These are phyloP conservation scores for Pezicula rhizophila DNA, from an alignment of 2,329 filamentous ascomycete species.

Conservation along the genomic window DNA sequence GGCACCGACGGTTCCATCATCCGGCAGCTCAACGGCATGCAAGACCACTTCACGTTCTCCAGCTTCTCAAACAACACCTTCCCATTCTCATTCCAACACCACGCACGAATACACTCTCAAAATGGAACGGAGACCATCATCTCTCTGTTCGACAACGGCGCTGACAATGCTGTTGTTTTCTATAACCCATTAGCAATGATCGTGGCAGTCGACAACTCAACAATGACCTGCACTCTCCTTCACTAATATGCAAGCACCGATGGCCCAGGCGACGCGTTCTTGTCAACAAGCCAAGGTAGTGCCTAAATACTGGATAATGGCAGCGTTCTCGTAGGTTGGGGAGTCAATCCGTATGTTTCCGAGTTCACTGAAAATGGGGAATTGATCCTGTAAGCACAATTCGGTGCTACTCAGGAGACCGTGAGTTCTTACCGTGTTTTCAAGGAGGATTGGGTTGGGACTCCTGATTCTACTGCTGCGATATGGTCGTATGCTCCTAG, in stretches of 20 bases:
- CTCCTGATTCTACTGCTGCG: conserved; percentile 11
- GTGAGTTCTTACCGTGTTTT: conserved; percentile 21
- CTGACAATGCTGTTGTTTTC: conserved; percentile 24
- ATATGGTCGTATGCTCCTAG: conserved; percentile 20
- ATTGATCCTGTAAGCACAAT: conserved; percentile 15
- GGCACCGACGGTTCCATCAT: conserved; percentile 38
- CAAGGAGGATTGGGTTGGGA: conserved; percentile 24
- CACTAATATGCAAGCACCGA: neutral
- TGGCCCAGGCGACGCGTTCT: conserved; percentile 29
- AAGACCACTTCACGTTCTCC: conserved; percentile 35
- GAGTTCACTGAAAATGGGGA: conserved; percentile 22
- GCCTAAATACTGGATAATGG: conserved; percentile 35
- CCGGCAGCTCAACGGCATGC: conserved; percentile 45
- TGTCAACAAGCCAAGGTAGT: conserved; percentile 36
- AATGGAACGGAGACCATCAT: conserved; percentile 32
- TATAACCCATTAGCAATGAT: neutral
- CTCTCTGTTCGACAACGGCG: conserved; percentile 37
- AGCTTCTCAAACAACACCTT: conserved; percentile 27
- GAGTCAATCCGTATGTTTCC: conserved; percentile 23
- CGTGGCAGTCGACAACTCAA: conserved; percentile 15
- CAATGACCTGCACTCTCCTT: neutral
- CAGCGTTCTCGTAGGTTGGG: conserved; percentile 39
- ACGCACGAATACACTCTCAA: conserved; percentile 44
- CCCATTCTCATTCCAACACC: conserved; percentile 44
- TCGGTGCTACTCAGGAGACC: conserved; percentile 4